These are phyloP conservation scores for Trichoderma parareesei DNA, from an alignment of 495 filamentous ascomycete species.

Conservation along the genomic window DNA sequence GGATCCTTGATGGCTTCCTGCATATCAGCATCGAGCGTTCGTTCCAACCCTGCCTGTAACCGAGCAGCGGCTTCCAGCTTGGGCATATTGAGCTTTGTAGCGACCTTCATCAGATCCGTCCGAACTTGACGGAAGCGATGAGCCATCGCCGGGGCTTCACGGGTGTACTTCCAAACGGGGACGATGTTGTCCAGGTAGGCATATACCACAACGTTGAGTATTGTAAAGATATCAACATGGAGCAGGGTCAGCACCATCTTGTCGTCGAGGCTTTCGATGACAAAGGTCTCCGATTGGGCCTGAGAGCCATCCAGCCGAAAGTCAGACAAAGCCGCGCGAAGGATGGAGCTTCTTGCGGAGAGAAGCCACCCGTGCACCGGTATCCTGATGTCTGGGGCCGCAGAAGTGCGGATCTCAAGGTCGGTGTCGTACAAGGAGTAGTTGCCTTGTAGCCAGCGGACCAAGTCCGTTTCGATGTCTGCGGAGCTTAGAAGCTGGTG, in stretches of 20 bases:
- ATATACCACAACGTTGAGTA: slow-evolving; percentile 73
- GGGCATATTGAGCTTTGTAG: slow-evolving; percentile 54
- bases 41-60: slow-evolving; percentile 56
- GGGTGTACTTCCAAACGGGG: slow-evolving; percentile 75
- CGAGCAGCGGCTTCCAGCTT: slow-evolving; percentile 68
- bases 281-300: slow-evolving; percentile 45
- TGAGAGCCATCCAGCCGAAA: slow-evolving; percentile 34
- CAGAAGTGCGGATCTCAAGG: slow-evolving; percentile 43
- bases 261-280: slow-evolving; percentile 45
- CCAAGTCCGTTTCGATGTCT: slow-evolving; percentile 50
- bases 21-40: slow-evolving; percentile 60
- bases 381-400: slow-evolving; percentile 55
- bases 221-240: slow-evolving; percentile 61
- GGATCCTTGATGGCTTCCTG: slow-evolving; percentile 55
- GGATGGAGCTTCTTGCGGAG: slow-evolving; percentile 57
- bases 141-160: slow-evolving; percentile 51
- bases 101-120: slow-evolving; percentile 73
- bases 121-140: slow-evolving; percentile 69
- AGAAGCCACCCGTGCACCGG: slow-evolving; percentile 81
- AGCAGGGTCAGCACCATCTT: slow-evolving; percentile 49
- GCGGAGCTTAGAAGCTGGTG: slow-evolving; percentile 44
- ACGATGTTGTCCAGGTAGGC: slow-evolving; percentile 72
- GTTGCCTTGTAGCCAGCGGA: slow-evolving; percentile 31
- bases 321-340: slow-evolving; percentile 54
- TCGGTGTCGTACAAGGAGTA: slow-evolving; percentile 31